Conservation (phyloP, 2,329 filamentous ascomycete species). For the Neofusicoccum laricinum region DNA sequence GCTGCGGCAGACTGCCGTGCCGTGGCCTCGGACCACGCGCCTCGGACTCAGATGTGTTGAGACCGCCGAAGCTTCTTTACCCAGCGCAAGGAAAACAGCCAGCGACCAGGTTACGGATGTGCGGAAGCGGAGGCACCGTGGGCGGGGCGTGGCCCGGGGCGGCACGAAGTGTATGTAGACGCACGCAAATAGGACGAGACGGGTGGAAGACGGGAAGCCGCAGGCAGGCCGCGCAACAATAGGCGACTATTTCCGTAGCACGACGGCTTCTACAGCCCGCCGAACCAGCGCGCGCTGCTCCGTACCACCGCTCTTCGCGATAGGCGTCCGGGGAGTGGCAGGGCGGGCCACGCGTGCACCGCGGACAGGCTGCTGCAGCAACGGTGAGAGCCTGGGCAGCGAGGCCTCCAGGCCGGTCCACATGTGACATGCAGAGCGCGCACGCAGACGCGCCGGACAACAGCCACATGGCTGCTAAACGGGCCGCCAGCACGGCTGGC, state of each 20-base stretch:
- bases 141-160: background rate
- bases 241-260: background rate
- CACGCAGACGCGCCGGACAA: background rate
- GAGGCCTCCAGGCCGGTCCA: background rate
- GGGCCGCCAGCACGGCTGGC: background rate
- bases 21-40: background rate
- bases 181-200: background rate
- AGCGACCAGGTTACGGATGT: background rate
- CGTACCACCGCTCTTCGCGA: conserved; percentile 10
- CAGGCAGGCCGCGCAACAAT: background rate
- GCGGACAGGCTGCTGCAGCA: background rate
- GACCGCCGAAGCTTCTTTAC: background rate
- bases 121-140: background rate
- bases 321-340: background rate
- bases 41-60: background rate
- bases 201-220: conserved; percentile 6
- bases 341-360: background rate
- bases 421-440: background rate
- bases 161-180: background rate
- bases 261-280: background rate
- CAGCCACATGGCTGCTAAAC: background rate
- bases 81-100: background rate
- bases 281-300: background rate
- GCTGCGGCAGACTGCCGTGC: background rate
- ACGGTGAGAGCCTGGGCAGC: background rate